Evolutionary conservation across 2,329 filamentous ascomycete species (phyloP), one percentile per base, ranked within the genome.

Genomic region (Monosporascus cannonballus): DNA sequence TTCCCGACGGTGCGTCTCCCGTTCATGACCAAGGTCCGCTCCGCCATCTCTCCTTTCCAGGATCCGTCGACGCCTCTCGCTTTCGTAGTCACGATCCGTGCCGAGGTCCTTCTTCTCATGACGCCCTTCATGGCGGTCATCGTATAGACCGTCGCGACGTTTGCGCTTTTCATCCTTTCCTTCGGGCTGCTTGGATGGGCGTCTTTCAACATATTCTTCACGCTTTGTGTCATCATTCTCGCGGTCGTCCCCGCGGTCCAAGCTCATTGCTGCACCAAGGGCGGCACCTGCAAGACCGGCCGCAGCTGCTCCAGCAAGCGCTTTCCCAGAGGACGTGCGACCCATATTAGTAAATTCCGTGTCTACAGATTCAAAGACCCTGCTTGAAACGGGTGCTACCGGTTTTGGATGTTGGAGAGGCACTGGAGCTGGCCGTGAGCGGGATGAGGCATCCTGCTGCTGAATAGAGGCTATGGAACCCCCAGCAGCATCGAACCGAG

Each of bases 361-460:
- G 22, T 67, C 74, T 27, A 71, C 70, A 36, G 78, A 72, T 47
- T 84, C 78, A 61, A 90, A 89, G 1, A 92, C 78, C 18, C 81
- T 80, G 56, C 81, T 80, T 38, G 85, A 85, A 3, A 95, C 83
- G 0, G 89, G 89, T 2, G 80, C 77, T 54, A 89, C 80, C 2
- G 92, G 92, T 60, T 91, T 86, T 2, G 92, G 92, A 61, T 96
- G 90, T 66, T 94, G 87, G n/a, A 96, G 76, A 11, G 85, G 84
- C 34, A 90, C 78, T 0, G 82, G 76, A 6, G 74, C 81, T 5
- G 85, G 80, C 42, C 81, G 76, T 17, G 69, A 65, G 18, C 68
- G 71, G 22, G 71, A 67, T 3, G 74, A 65, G 7, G 73, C 63
- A 44, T 74, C 70, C 51, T 71, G 67, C 38, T 67, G 41, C 11